phyloP scores from a whole-genome alignment of 257 asterid genomes.

The Nicotiana paniculata region DNA sequence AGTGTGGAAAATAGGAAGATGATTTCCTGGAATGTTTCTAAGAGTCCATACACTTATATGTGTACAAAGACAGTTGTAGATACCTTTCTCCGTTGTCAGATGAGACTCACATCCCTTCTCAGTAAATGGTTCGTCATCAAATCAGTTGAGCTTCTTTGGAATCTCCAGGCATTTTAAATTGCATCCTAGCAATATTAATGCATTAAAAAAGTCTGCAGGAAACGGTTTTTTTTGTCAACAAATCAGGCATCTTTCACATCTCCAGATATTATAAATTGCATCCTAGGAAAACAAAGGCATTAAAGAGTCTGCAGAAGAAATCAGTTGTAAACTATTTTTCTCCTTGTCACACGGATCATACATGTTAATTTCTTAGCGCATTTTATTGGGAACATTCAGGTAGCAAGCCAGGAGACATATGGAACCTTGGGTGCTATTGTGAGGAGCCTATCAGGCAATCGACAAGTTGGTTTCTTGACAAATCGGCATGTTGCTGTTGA shows the following conservation, averaged over 20 bases:
- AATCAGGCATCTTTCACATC: not conserved
- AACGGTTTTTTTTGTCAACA: not conserved
- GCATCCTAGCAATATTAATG: not conserved
- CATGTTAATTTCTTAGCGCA: not conserved
- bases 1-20: not conserved
- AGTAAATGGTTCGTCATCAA: not conserved
- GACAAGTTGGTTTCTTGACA: slow-evolving; percentile 89
- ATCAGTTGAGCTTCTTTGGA: not conserved
- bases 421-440: slow-evolving; percentile 98
- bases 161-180: not conserved
- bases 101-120: slow-evolving; percentile 1
- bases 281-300: not conserved
- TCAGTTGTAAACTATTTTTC: not conserved
- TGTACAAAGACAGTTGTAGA: not conserved
- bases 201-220: not conserved
- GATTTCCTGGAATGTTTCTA: slow-evolving; percentile 3
- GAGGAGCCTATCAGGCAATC: slow-evolving; percentile 79
- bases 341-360: not conserved
- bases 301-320: slow-evolving; percentile 3
- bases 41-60: not conserved
- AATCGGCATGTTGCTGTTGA: slow-evolving; percentile 97
- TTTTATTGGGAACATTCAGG: slow-evolving; percentile 30
- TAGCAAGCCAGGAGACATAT: slow-evolving; percentile 96
- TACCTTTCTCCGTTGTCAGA: not conserved
- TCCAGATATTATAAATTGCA: not conserved